phyloP scores from a whole-genome alignment of 768 basidiomycete species.

The Pisolithus tinctorius region DNA sequence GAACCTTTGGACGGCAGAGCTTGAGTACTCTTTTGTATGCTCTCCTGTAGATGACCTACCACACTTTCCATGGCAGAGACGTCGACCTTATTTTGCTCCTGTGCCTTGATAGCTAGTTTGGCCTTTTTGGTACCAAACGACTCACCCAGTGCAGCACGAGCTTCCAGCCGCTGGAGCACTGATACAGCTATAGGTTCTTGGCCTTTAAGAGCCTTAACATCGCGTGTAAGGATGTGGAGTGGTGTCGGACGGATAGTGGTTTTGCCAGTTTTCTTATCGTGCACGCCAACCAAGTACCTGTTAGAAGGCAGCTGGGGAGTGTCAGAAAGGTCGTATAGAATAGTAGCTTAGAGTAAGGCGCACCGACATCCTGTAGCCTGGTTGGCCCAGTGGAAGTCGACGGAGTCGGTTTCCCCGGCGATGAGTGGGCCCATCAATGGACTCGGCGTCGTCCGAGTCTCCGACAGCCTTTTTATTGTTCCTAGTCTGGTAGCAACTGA shows the following conservation, averaged over 20 bases:
- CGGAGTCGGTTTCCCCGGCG: slow-evolving; percentile 75
- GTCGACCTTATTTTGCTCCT: slow-evolving; percentile 87
- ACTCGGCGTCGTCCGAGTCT: slow-evolving; percentile 21
- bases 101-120: slow-evolving; percentile 74
- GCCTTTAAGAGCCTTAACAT: slow-evolving; percentile 80
- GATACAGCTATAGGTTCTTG: slow-evolving; percentile 45
- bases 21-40: slow-evolving; percentile 68
- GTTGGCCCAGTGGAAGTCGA: slow-evolving; percentile 73
- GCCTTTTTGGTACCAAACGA: slow-evolving; percentile 96
- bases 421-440: slow-evolving; percentile 34
- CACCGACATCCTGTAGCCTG: slow-evolving; percentile 65
- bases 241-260: slow-evolving; percentile 63
- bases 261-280: slow-evolving; percentile 68
- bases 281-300: slow-evolving; percentile 81
- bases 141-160: slow-evolving; percentile 77
- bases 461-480: slow-evolving; percentile 23
- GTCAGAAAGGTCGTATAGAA: slow-evolving; percentile 3
- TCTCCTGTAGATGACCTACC: slow-evolving; percentile 72
- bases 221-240: slow-evolving; percentile 62
- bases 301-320: neutral
- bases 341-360: slow-evolving; percentile 18
- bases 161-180: slow-evolving; percentile 46
- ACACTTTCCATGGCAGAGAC: slow-evolving; percentile 82
- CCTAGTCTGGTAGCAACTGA: slow-evolving; percentile 51
- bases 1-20: too few relatives aligned